Base-by-base conservation (phyloP, 2,329 filamentous ascomycete genomes). In the Lasiodiplodia hormozganensis region DNA sequence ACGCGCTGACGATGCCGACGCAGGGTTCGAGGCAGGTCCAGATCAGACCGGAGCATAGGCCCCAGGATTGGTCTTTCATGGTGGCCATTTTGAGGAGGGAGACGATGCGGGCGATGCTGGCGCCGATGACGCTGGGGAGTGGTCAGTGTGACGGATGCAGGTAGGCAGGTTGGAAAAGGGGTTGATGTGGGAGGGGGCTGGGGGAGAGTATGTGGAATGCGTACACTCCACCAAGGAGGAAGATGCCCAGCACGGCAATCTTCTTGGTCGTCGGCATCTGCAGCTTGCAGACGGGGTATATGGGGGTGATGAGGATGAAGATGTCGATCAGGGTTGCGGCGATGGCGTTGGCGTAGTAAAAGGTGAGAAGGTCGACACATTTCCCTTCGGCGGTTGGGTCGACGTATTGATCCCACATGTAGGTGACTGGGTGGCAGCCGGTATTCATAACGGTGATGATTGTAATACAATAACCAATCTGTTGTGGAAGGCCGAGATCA, bases 261-360 rank as follows among this genome's bases (percentile, higher is more conserved):
- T 57, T 57, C 18, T 57, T 57, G 28, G 28, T 38, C n/a, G 54
- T 34, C n/a, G 74, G 73, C 16, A 80, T 69, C 18, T 73, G 71
- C n/a, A 78, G 70, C 12, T 70, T 73, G 65, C 74, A 76, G 40
- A 80, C 72, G 7, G 78, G 70, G 3, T 76, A 73, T 66, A 80
- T 74, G 2, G 78, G 78, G 34, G 79, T 70, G 16, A 76, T 53
- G 43, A 80, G 70, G 65, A 81, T 78, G 14, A 77, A 70, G n/a
- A 80, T 49, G 62, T 81, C 79, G 10, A 76, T 77, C 12, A 74
- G 47, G 34, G 80, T 79, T n/a, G 78, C 79, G 70, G 76, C 75
- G 2, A 76, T 73, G 12, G 77, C 84, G 70, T 86, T 86, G 57
- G 82, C 79, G 68, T 84, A 82, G 84, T 85, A 87, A 69, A 83